Evolutionary conservation across 306 rosid species (phyloP).

Genomic region (Sicyos baderoa): DNA sequence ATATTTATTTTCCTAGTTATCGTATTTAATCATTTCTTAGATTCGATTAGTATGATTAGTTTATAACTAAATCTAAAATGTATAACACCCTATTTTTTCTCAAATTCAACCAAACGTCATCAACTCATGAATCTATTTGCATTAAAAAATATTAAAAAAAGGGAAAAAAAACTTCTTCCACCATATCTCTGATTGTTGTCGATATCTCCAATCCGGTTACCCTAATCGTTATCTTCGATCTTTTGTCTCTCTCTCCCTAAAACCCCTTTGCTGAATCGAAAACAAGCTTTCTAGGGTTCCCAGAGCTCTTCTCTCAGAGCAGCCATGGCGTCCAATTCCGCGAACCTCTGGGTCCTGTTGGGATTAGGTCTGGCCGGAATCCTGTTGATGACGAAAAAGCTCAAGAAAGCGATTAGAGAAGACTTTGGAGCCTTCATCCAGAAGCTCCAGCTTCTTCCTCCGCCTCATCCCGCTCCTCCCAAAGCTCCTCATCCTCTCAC

Average conservation of each 20-base stretch:
- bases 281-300: conserved; percentile 8
- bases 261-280: not conserved
- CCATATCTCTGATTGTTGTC: not conserved
- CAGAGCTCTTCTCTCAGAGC: not conserved
- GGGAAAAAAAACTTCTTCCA: not conserved
- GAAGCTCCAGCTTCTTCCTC: conserved; percentile 69
- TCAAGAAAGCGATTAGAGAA: conserved; percentile 47
- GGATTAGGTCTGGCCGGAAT: conserved; percentile 91
- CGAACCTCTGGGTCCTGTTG: conserved; percentile 72
- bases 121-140: too few relatives aligned
- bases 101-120: too few relatives aligned
- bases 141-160: too few relatives aligned
- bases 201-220: not conserved
- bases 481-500: conserved; percentile 95
- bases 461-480: conserved; percentile 93
- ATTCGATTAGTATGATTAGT: too few relatives aligned
- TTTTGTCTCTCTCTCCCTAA: conserved; percentile 9
- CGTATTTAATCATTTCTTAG: too few relatives aligned
- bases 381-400: conserved; percentile 51
- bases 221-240: conserved; percentile 18
- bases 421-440: conserved; percentile 82
- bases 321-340: conserved; percentile 60
- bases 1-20: too few relatives aligned
- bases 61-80: too few relatives aligned
- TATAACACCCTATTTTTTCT: too few relatives aligned